Evolutionary conservation across 2,329 filamentous ascomycete species (phyloP), one percentile per base, ranked within the genome.

Genomic region (Coniochaeta prunicola): DNA sequence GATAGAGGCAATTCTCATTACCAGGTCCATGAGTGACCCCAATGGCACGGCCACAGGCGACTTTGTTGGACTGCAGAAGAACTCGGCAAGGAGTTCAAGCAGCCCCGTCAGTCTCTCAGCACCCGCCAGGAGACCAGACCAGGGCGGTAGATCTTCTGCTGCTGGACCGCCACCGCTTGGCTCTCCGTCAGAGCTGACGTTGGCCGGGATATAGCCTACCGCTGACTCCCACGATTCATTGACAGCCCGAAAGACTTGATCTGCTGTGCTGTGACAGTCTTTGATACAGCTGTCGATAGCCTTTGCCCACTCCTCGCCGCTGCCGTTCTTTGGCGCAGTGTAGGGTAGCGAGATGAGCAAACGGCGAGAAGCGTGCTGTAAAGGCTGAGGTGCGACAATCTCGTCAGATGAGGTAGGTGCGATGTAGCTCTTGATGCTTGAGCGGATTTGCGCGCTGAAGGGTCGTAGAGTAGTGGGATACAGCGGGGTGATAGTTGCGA

Each of bases 391-490:
- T 5, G 83, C 76, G 5, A 77, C 71, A 15, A 69, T 45, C 31
- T 67, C 68, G 60, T 82, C 80, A 13, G 80, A 81, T 30, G 79
- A 77, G 4, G 88, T 89, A 2, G 87, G 86, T 3, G 86, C 85
- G 57, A 93, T 71, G 63, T 87, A 84, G 6, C 74, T 73, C 53
- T 81, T 77, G 45, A 87, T 74, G 21, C 88, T 77, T 13, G 80
- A 75, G 58, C 81, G 84, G 48, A 96, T 81, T 64, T 91, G 88
- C 38, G 81, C 79, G 60, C 84, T 80, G 68, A 88, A 90, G 0
- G 91, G 88, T 13, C 93, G 87, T 71, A 96, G 88, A 33, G 90
- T 90, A 7, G 91, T 90, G 31, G 91, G 87, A 71, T 96, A 92
- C 57, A 87, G 81, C n/a, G 89, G 88, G 33, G 96, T 76, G 34